These are phyloP conservation scores for Lentinula lateritia DNA, from an alignment of 768 basidiomycete species.

Conservation along the genomic window DNA sequence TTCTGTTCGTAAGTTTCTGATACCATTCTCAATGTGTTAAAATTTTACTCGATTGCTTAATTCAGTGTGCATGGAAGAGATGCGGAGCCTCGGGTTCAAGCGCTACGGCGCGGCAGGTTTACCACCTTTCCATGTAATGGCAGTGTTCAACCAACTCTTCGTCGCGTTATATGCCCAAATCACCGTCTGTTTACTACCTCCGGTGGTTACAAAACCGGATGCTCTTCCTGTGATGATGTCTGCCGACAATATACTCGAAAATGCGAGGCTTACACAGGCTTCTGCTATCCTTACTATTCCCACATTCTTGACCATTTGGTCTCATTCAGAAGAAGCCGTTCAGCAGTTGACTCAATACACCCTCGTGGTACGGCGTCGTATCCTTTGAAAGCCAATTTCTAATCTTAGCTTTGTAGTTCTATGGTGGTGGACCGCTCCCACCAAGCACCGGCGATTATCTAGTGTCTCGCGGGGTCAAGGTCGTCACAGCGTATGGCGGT, in stretches of 20 bases:
- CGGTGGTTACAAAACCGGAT: background rate
- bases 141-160: background rate
- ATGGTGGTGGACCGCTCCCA: slow-evolving; percentile 1
- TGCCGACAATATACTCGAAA: slow-evolving; percentile 20
- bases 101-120: background rate
- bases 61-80: background rate
- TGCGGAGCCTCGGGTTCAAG: background rate
- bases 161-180: background rate
- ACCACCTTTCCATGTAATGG: slow-evolving; percentile 2
- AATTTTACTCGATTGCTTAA: background rate
- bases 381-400: background rate
- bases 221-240: slow-evolving; percentile 22
- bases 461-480: slow-evolving; percentile 12
- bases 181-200: background rate
- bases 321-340: slow-evolving; percentile 11
- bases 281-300: slow-evolving; percentile 18
- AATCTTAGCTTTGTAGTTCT: background rate
- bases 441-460: slow-evolving; percentile 11
- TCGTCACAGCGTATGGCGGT: slow-evolving; percentile 13
- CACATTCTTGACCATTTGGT: slow-evolving; percentile 20
- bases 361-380: slow-evolving; percentile 10
- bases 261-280: slow-evolving; percentile 9
- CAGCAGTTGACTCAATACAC: slow-evolving; percentile 11
- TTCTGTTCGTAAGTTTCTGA: background rate
- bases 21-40: background rate